These are phyloP conservation scores for Lachnellula subtilissima DNA, from an alignment of 2,329 filamentous ascomycete species.

Conservation along the genomic window DNA sequence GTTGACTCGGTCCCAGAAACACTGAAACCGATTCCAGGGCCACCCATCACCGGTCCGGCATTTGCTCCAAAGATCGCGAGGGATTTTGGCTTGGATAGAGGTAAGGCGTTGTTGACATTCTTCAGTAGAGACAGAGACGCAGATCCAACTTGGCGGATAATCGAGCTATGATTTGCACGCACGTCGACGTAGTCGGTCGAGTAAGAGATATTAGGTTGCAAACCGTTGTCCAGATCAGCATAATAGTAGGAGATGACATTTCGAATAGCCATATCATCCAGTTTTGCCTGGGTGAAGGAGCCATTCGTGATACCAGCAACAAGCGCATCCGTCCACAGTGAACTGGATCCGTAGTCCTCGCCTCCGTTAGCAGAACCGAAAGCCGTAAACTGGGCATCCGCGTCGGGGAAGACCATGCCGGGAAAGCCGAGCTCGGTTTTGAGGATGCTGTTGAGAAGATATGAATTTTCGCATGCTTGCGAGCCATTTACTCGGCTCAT, in stretches of 20 bases:
- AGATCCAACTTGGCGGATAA: conserved; percentile 50
- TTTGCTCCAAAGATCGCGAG: conserved; percentile 61
- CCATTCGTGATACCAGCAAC: conserved; percentile 56
- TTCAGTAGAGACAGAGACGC: conserved; percentile 62
- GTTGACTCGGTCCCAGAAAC: background rate
- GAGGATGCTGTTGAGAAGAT: conserved; percentile 72
- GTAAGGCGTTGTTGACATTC: conserved; percentile 51
- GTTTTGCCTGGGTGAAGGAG: conserved; percentile 47
- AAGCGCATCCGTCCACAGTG: too few relatives aligned
- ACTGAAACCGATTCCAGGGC: background rate
- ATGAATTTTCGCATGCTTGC: conserved; percentile 68
- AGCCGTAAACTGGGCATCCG: conserved; percentile 76
- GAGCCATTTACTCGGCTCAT: conserved; percentile 70
- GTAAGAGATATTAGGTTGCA: conserved; percentile 27
- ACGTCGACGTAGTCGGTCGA: conserved; percentile 55
- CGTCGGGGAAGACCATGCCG: conserved; percentile 79
- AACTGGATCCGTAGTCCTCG: conserved; percentile 47
- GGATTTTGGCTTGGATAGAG: conserved; percentile 43
- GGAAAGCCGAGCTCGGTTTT: conserved; percentile 85
- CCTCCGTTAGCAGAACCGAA: conserved; percentile 73
- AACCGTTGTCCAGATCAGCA: conserved; percentile 47
- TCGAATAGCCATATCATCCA: conserved; percentile 63
- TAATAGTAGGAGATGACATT: conserved; percentile 53
- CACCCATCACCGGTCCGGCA: conserved; percentile 27
- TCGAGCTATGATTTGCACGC: conserved; percentile 41